Evolutionary conservation across 2,329 filamentous ascomycete species (phyloP), one percentile per base, ranked within the genome.

Genomic region (Pseudocercospora ulei): DNA sequence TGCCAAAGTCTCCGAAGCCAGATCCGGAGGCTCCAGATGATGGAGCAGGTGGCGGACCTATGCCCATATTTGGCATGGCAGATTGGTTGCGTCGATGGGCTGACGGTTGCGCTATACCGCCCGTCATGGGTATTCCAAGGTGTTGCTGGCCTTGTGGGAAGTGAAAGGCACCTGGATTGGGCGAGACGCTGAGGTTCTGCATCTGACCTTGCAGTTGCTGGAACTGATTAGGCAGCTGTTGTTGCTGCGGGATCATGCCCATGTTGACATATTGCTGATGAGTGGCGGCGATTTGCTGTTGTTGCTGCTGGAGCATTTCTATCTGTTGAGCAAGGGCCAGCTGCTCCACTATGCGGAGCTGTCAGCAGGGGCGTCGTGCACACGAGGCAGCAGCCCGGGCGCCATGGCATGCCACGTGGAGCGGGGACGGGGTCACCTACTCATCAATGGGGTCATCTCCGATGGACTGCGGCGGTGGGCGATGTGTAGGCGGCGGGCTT

Each of bases 71-170:
- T 35, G 90, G 87, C 52, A 96, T 73, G 59, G 88, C 88, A 61
- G 90, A 96, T 67, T 95, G 88, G 71, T 96, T 96, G 69, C 90
- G 86, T 64, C 90, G 86, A 73, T 98, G 90, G 63, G 85, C 79
- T 53, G 79, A 70, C 49, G 82, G 79, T 62, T 90, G 85, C 47
- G 74, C 78, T 27, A 83, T 80, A 47, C 81, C 70, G 24, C 57
- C 55, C 54, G 78, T 81, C 75, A 88, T 77, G 39, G 76, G 72
- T 22, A 83, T 72, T 49, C 78, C 81, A 58, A 79, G 65, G 53
- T 76, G 69, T 52, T 70, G 68, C 50, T 80, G 79, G 63, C 82
- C 78, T 56, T 75, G 56, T 75, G 76, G 82, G 60, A 95, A 95
- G 60, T 95, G 88, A 65, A 93, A 96, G 53, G 79, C 78, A 61